These are phyloP conservation scores for Mucor saturninus DNA, from an alignment of 371 early-diverging fungal genomes.

Conservation along the genomic window DNA sequence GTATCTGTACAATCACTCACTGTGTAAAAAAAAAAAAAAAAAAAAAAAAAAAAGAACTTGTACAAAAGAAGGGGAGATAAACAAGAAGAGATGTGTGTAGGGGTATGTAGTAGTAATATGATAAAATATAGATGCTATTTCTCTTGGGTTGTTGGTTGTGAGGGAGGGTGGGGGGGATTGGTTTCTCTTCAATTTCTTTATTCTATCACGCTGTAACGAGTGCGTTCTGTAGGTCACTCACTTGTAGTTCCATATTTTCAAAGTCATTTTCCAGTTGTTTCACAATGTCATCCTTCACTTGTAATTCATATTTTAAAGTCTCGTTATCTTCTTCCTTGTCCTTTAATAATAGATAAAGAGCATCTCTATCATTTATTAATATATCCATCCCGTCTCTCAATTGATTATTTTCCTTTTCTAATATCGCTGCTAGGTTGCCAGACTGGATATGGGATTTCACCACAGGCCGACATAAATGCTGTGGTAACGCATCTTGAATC, in stretches of 20 bases:
- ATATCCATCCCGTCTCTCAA: constrained; percentile 33
- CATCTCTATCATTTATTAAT: constrained; percentile 35
- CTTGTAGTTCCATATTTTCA: constrained; percentile 46
- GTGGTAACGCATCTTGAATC: constrained; percentile 11
- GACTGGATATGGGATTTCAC: constrained; percentile 38
- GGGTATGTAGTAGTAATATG: too few species aligned
- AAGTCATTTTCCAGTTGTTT: constrained; percentile 53
- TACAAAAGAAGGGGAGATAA: too few species aligned
- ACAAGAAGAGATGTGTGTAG: too few species aligned
- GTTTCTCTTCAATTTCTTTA: too few species aligned
- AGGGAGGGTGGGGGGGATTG: too few species aligned
- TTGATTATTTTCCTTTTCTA: constrained; percentile 40
- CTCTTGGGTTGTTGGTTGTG: too few species aligned
- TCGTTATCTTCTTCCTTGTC: constrained; percentile 51
- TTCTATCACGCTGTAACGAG: not conserved
- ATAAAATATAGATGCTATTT: too few species aligned
- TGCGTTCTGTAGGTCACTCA: constrained; percentile 52
- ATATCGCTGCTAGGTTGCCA: constrained; percentile 22
- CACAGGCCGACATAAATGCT: constrained; percentile 40
- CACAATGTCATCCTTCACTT: constrained; percentile 51
- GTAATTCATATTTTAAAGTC: constrained; percentile 43
- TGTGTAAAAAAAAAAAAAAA: too few species aligned
- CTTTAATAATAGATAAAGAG: constrained; percentile 31
- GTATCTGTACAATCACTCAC: too few species aligned
- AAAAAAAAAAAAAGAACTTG: too few species aligned